Evolutionary conservation across 306 rosid genomes (phyloP).

Genomic region (Citrullus amarus): DNA sequence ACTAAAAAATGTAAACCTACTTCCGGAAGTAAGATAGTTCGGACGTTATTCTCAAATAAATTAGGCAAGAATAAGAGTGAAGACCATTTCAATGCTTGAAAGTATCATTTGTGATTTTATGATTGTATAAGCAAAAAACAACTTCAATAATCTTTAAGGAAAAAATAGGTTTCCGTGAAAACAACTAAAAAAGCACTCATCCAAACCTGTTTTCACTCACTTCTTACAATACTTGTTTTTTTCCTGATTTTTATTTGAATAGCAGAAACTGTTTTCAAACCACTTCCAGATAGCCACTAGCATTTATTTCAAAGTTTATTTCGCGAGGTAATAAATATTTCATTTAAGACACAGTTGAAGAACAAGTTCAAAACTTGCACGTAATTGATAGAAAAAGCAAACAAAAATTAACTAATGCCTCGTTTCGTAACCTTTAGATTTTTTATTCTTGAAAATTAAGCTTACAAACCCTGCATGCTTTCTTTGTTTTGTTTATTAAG

Average conservation of each 20-base stretch:
- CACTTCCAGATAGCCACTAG: neutral
- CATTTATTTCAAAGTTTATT: neutral
- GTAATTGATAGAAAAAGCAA: neutral
- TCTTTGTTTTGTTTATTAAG: too few relatives aligned
- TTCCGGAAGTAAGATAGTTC: neutral
- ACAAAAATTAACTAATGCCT: neutral
- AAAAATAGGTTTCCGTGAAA: neutral
- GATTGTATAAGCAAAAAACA: neutral
- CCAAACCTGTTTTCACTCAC: neutral
- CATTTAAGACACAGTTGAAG: neutral
- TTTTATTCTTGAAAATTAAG: too few relatives aligned
- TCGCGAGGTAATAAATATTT: neutral
- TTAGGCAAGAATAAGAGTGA: neutral
- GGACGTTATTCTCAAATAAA: neutral
- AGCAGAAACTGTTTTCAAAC: neutral
- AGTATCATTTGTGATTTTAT: neutral
- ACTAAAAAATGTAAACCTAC: neutral
- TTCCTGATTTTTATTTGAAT: neutral
- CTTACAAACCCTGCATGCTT: too few relatives aligned
- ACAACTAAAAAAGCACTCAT: neutral
- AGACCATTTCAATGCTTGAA: neutral
- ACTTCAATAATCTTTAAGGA: neutral
- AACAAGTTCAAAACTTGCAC: neutral
- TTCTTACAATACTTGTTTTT: neutral
- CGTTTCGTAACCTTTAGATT: too few relatives aligned